Conservation (phyloP, 495 filamentous ascomycete genomes). For the Penicillium coffeae region DNA sequence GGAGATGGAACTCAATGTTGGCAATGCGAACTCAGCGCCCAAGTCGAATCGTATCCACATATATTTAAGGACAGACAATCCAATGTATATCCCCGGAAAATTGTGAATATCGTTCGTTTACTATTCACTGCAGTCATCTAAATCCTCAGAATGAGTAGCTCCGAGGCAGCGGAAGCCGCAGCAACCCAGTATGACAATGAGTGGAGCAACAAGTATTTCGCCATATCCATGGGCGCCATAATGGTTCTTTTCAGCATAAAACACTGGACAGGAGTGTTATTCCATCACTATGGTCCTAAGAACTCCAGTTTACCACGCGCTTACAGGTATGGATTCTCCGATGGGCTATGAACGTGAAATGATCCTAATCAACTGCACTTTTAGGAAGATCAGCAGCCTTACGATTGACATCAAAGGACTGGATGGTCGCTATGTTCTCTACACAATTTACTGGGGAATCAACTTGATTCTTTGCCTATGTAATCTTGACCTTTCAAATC, state of each 20-base stretch:
- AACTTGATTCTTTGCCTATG: conserved; percentile 48
- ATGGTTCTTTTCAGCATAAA: conserved; percentile 3
- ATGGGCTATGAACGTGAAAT: too few species aligned
- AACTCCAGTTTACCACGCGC: background rate
- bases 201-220: conserved; percentile 13
- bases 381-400: too few species aligned
- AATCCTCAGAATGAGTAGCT: conserved; percentile 9
- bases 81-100: too few species aligned
- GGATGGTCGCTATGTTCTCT: conserved; percentile 1
- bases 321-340: too few species aligned
- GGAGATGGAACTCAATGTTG: too few species aligned
- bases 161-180: conserved; percentile 3
- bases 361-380: too few species aligned
- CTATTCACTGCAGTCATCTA: too few species aligned
- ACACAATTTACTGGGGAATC: conserved; percentile 37
- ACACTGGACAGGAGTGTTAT: conserved; percentile 1
- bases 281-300: conserved; percentile 3
- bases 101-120: too few species aligned
- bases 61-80: too few species aligned
- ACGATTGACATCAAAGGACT: background rate
- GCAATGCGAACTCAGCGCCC: too few species aligned
- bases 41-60: too few species aligned
- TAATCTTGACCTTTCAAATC: conserved; percentile 7
- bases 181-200: conserved; percentile 23
- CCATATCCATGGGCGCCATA: conserved; percentile 8